Evolutionary conservation across 257 asterid species (phyloP), one percentile per base, ranked within the genome.

Genomic region (Solanum ossicruentum): DNA sequence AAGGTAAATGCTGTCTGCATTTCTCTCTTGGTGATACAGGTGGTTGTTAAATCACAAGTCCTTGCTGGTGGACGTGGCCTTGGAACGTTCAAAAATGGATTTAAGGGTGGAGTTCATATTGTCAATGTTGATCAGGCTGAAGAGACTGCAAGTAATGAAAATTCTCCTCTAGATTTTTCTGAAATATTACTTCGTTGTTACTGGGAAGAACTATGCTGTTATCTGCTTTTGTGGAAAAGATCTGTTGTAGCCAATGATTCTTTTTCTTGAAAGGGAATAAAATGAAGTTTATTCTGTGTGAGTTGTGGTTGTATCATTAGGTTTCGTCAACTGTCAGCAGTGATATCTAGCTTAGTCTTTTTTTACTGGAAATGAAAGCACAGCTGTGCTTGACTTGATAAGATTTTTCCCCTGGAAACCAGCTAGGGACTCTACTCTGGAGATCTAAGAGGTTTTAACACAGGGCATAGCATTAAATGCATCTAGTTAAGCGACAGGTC

Each of bases 51-150:
- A 93, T 91, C 98, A 21, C 99, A 95, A 89, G 90, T 95, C 84
- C 99, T 96, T 88, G 98, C 98, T 73, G 98, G 98, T 85, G 98
- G 99, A 2, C 89, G 98, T 81, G 98, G 98, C 52, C 85, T 96
- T 84, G 99, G 99, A 81, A 93, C 97, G 20, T 96, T 96, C 73
- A 96, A 96, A 89, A 96, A 93, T 89, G 99, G 98, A 83, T 89
- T 96, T 71, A 91, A 94, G 85, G 97, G 98, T 60, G 98, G 99
- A 86, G 99, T 96, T 85, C 98, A 95, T 89, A 95, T 96, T 80
- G 97, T 93, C 70, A 93, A 93, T 91, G 66, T 92, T 49, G 97
- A 93, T 28, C 93, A 95, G 89, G 98, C 91, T 86, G 96, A 89
- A 90, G 92, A 92, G 41, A 89, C 90, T 84, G 98, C 99, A 85